Conservation (phyloP, 2,329 filamentous ascomycete genomes). For the Colletotrichum orchidophilum region DNA sequence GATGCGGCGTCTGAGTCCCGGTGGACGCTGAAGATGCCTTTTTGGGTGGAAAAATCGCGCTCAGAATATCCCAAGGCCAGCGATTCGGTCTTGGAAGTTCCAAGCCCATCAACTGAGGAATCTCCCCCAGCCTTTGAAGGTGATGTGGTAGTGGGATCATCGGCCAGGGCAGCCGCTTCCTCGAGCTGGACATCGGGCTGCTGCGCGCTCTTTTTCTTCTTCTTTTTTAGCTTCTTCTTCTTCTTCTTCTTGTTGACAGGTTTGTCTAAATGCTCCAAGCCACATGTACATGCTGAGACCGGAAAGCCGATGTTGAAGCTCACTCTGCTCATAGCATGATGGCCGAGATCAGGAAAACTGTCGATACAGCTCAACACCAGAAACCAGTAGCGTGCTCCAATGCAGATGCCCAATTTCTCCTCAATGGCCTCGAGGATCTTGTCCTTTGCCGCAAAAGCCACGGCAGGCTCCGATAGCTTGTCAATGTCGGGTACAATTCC, state of each 20-base stretch:
- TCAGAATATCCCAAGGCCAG: neutral
- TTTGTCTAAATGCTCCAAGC: too few relatives aligned
- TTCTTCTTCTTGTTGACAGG: conserved; percentile 40
- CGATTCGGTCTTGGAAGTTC: neutral
- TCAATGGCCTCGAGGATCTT: neutral
- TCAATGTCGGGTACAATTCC: neutral
- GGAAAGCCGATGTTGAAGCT: neutral
- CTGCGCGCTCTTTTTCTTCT: conserved; percentile 54
- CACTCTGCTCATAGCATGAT: neutral
- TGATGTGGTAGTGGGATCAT: neutral
- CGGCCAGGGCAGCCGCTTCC: neutral
- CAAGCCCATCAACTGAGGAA: neutral
- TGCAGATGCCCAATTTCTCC: neutral
- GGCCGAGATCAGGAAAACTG: neutral
- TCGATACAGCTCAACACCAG: neutral
- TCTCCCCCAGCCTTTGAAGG: neutral
- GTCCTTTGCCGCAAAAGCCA: neutral
- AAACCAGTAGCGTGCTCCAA: neutral
- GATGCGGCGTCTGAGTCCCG: too few relatives aligned
- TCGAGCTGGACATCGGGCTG: neutral
- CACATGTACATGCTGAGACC: neutral
- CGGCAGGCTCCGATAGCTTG: neutral
- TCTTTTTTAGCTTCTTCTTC: conserved; percentile 46
- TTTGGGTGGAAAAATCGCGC: neutral
- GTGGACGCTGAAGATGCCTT: neutral